Evolutionary conservation across 2,329 filamentous ascomycete genomes (phyloP).

Genomic region (Xylariaceae sp.): DNA sequence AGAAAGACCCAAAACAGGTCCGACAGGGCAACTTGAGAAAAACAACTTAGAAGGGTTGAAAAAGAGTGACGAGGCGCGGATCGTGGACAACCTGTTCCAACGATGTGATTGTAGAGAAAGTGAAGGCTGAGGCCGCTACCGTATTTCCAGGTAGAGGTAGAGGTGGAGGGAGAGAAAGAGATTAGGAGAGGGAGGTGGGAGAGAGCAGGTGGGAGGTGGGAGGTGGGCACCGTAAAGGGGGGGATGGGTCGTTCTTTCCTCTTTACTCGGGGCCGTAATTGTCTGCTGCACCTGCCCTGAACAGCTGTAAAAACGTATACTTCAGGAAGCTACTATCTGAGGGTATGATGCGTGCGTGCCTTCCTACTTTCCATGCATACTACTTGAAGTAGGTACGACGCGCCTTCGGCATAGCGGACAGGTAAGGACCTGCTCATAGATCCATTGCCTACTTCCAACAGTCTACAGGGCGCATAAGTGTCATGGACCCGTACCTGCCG

Average conservation of each 20-base stretch:
- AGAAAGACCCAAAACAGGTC: neutral
- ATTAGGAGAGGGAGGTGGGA: neutral
- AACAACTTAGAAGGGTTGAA: conserved; percentile 2
- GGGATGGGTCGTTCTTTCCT: conserved; percentile 2
- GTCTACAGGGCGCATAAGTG: too few relatives aligned
- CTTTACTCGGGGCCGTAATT: neutral
- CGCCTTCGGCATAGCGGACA: too few relatives aligned
- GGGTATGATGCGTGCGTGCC: neutral
- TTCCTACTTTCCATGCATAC: neutral
- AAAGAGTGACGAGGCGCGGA: conserved; percentile 9
- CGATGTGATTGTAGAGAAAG: conserved; percentile 6
- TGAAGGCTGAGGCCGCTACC: neutral
- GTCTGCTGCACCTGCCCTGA: neutral
- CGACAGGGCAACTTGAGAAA: too few relatives aligned
- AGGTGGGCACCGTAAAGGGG: neutral
- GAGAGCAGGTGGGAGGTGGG: neutral
- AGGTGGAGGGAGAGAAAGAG: neutral
- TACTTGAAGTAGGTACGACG: neutral
- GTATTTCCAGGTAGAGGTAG: neutral
- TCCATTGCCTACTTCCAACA: too few relatives aligned
- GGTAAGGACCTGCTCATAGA: too few relatives aligned
- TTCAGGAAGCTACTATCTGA: neutral
- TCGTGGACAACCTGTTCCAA: neutral
- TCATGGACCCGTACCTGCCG: too few relatives aligned
- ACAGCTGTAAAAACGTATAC: neutral